Conservation (phyloP, 352 stramenopile species). For the Phytophthora macrochlamydospora region DNA sequence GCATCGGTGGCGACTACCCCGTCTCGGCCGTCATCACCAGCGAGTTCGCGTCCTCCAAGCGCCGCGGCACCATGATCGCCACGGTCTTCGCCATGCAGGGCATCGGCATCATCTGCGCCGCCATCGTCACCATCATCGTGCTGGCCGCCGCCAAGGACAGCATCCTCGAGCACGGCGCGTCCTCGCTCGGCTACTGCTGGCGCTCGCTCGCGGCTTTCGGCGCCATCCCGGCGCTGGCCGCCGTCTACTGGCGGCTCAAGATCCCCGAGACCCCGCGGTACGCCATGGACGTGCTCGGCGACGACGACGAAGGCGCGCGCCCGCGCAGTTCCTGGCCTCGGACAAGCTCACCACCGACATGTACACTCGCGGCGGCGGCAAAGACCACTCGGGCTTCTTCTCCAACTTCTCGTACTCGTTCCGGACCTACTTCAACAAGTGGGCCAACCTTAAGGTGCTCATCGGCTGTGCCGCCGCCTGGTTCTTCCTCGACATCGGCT, state of each 20-base stretch:
- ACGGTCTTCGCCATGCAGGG: conserved; percentile 64
- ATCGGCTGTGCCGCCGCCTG: conserved; percentile 52
- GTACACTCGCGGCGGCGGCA: conserved; percentile 26
- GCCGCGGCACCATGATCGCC: conserved; percentile 52
- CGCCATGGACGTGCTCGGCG: conserved; percentile 50
- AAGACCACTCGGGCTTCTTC: conserved; percentile 54
- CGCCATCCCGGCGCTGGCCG: conserved; percentile 39
- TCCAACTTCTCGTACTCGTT: conserved; percentile 33
- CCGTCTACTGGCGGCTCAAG: conserved; percentile 55
- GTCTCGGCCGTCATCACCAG: conserved; percentile 59
- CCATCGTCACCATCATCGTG: conserved; percentile 41
- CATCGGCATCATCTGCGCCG: conserved; percentile 47
- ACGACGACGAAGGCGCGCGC: conserved; percentile 33
- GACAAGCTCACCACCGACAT: conserved; percentile 48
- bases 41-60: conserved; percentile 48
- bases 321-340: conserved; percentile 38
- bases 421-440: conserved; percentile 42
- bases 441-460: conserved; percentile 51
- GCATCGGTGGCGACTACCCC: conserved; percentile 60
- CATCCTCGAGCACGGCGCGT: conserved; percentile 42
- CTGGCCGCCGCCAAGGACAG: conserved; percentile 31
- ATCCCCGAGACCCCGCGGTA: conserved; percentile 52
- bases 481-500: conserved; percentile 72
- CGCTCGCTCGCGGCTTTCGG: conserved; percentile 48
- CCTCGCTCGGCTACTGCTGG: conserved; percentile 52